Evolutionary conservation across 148 eudicot species (phyloP).

Genomic region (Polygonum aviculare): DNA sequence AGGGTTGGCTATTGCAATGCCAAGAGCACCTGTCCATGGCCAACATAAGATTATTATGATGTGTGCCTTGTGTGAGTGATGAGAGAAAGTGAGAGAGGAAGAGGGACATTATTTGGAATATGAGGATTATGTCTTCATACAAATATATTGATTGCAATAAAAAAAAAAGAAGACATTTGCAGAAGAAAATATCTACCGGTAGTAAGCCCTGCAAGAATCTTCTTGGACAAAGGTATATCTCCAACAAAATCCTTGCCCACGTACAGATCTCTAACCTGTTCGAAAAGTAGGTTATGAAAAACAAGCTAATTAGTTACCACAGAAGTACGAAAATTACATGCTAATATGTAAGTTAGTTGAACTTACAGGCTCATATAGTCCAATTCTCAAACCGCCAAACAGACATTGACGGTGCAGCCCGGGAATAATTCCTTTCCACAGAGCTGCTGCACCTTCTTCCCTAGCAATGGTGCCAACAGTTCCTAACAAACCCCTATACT

Average conservation of each 20-base stretch:
- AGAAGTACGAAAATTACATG: background rate
- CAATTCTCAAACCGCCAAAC: conserved; percentile 91
- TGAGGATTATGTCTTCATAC: background rate
- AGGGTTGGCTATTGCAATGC: conserved; percentile 75
- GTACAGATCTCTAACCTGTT: conserved; percentile 68
- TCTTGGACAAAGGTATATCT: conserved; percentile 82
- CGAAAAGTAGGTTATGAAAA: conserved; percentile 7
- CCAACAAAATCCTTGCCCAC: conserved; percentile 90
- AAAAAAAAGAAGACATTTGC: background rate
- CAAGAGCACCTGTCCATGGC: conserved; percentile 57
- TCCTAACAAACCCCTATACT: conserved; percentile 84
- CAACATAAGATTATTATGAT: conserved; percentile 4
- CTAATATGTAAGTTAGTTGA: conserved; percentile 5
- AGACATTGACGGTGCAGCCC: conserved; percentile 95
- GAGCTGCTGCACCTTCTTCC: conserved; percentile 81
- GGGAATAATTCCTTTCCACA: conserved; percentile 97
- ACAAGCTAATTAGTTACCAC: background rate
- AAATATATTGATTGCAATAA: background rate
- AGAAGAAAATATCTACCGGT: conserved; percentile 46
- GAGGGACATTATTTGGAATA: background rate
- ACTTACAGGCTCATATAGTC: conserved; percentile 92
- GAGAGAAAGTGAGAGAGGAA: background rate
- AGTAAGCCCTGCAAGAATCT: conserved; percentile 87
- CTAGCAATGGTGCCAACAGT: conserved; percentile 85
- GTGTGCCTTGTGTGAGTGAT: background rate